Percentiles rank a stretch among this genome's conserved stretches.
Conservation (phyloP, 257 asterid species). For the Paraleonurus japonicus region DNA sequence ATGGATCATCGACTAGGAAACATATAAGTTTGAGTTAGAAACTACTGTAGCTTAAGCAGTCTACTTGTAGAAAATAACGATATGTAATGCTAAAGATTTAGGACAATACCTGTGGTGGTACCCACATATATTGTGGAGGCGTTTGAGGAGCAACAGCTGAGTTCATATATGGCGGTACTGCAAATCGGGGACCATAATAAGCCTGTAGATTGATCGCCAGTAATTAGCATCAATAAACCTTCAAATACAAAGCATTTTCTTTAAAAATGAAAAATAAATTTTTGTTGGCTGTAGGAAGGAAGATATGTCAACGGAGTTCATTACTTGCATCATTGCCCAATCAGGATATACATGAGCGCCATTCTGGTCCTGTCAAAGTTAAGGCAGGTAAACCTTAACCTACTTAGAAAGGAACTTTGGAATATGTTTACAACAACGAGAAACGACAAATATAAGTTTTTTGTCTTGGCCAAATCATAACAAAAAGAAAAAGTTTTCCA, state of each 20-base stretch:
- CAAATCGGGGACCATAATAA: conserved; percentile 81
- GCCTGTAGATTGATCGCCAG: conserved; percentile 49
- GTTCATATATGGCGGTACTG: conserved; percentile 80
- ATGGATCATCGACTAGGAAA: conserved; percentile 68
- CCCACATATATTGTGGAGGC: conserved; percentile 90
- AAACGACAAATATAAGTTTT: conserved; percentile 1
- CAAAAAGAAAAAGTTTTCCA: background rate
- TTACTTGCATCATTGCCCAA: conserved; percentile 93
- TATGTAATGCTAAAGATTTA: background rate
- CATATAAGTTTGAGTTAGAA: conserved; percentile 3
- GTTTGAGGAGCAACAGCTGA: conserved; percentile 68
- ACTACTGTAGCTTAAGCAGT: background rate
- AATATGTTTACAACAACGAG: background rate
- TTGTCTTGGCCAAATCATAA: background rate
- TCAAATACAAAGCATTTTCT: background rate
- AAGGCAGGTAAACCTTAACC: conserved; percentile 19
- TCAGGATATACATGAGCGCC: conserved; percentile 69
- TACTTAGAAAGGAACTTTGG: conserved; percentile 12
- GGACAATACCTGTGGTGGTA: conserved; percentile 69
- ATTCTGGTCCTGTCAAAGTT: conserved; percentile 65
- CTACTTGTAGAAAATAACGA: background rate
- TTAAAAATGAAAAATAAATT: background rate
- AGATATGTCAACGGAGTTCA: background rate
- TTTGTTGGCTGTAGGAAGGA: background rate
- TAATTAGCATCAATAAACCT: conserved; percentile 8